Evolutionary conservation across 164 flowering plant genomes (phyloP).

Genomic region (Cinnamomum micranthum): DNA sequence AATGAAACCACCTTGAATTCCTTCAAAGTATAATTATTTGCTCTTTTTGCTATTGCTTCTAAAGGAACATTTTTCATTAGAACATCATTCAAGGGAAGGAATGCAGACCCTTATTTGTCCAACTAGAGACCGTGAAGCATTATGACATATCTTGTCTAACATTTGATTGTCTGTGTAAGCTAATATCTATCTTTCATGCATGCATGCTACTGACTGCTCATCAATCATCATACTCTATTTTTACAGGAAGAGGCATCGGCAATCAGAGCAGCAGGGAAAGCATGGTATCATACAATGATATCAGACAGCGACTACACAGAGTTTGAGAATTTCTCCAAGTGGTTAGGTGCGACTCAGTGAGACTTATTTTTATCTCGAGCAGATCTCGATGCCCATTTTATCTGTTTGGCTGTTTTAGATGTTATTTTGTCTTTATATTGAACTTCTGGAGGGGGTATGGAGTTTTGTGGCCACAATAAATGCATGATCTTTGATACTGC

Average conservation of each 20-base stretch:
- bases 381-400: too few species aligned
- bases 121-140: too few species aligned
- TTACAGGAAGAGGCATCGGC: slow-evolving; percentile 61
- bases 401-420: neutral
- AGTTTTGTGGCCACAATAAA: neutral
- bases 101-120: too few species aligned
- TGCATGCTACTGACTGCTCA: too few species aligned
- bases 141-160: too few species aligned
- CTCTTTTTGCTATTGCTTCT: too few species aligned
- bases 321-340: slow-evolving; percentile 79
- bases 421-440: neutral
- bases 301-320: slow-evolving; percentile 83
- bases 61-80: too few species aligned
- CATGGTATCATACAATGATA: slow-evolving; percentile 80
- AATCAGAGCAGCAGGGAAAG: slow-evolving; percentile 65
- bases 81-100: too few species aligned
- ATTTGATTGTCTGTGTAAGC: too few species aligned
- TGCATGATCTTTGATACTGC: neutral
- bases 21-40: too few species aligned
- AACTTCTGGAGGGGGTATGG: neutral
- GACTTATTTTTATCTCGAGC: neutral
- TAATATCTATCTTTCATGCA: too few species aligned
- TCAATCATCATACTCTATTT: neutral
- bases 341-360: slow-evolving; percentile 76
- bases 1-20: too few species aligned